These are phyloP conservation scores for Penicillium arizonense DNA, from an alignment of 495 filamentous ascomycete genomes.

Conservation along the genomic window DNA sequence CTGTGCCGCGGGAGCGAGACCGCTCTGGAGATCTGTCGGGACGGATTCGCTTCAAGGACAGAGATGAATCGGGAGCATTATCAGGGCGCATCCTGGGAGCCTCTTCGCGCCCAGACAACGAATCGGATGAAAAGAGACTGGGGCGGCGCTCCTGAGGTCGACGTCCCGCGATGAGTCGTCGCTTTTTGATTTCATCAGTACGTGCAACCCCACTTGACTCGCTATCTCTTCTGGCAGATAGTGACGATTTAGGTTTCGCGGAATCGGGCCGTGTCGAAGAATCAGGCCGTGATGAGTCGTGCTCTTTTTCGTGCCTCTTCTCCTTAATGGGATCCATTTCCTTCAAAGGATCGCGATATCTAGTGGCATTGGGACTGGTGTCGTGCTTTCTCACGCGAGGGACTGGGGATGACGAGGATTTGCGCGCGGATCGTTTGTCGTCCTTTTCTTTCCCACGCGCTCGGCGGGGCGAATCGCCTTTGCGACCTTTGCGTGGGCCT, in stretches of 20 bases:
- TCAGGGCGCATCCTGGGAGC: constrained; percentile 34
- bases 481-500: constrained; percentile 42
- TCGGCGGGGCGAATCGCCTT: constrained; percentile 50
- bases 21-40: constrained; percentile 66
- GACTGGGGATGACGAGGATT: constrained; percentile 50
- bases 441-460: constrained; percentile 57
- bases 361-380: constrained; percentile 29
- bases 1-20: constrained; percentile 51
- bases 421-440: constrained; percentile 44
- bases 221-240: constrained; percentile 30
- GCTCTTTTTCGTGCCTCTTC: constrained; percentile 38
- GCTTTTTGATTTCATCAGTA: constrained; percentile 38
- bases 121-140: constrained; percentile 44
- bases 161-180: constrained; percentile 44
- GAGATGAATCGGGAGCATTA: constrained; percentile 21
- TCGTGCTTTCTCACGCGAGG: constrained; percentile 41
- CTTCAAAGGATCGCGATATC: constrained; percentile 29
- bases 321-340: constrained; percentile 29
- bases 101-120: constrained; percentile 41
- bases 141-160: constrained; percentile 40
- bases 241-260: constrained; percentile 22
- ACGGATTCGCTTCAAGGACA: constrained; percentile 60
- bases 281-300: constrained; percentile 28
- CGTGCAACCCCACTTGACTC: constrained; percentile 31
- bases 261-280: constrained; percentile 18